phyloP scores from a whole-genome alignment of 1,284 basidiomycete genomes.

The Pyrrhoderma noxium region DNA sequence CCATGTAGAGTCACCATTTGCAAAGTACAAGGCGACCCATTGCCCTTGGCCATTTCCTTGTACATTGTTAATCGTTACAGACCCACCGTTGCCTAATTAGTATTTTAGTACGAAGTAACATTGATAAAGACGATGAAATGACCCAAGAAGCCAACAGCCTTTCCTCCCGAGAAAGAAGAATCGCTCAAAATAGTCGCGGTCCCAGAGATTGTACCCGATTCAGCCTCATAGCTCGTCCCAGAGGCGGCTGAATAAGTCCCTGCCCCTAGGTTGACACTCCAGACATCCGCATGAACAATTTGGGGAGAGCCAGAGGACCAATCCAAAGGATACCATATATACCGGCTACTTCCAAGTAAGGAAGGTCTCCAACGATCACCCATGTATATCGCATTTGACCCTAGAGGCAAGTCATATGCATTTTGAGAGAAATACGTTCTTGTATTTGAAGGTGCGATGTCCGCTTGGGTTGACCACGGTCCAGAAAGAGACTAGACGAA shows the following conservation, averaged over 20 bases:
- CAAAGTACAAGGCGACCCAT: conserved; percentile 54
- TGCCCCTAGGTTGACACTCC: conserved; percentile 43
- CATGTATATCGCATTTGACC: conserved; percentile 50
- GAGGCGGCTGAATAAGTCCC: conserved; percentile 44
- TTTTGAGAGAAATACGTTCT: conserved; percentile 61
- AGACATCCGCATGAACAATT: conserved; percentile 50
- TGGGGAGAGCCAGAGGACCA: conserved; percentile 47
- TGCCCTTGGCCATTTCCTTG: conserved; percentile 47
- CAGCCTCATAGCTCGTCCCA: conserved; percentile 53
- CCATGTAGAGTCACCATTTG: conserved; percentile 51
- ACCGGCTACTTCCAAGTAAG: conserved; percentile 48
- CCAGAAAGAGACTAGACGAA: conserved; percentile 42
- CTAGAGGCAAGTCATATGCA: conserved; percentile 46
- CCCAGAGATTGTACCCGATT: conserved; percentile 44
- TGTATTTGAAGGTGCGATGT: conserved; percentile 44
- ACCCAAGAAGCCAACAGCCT: conserved; percentile 51
- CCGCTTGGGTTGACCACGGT: conserved; percentile 48
- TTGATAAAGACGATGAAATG: conserved; percentile 8
- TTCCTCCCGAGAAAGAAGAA: conserved; percentile 44
- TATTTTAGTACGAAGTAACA: neutral
- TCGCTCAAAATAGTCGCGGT: conserved; percentile 37
- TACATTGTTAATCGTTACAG: conserved; percentile 49
- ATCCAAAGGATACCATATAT: conserved; percentile 55
- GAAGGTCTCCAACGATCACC: conserved; percentile 57
- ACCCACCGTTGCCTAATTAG: conserved; percentile 44